Base-by-base conservation (phyloP, 169 alveolate species). In the Eimeria praecox region DNA sequence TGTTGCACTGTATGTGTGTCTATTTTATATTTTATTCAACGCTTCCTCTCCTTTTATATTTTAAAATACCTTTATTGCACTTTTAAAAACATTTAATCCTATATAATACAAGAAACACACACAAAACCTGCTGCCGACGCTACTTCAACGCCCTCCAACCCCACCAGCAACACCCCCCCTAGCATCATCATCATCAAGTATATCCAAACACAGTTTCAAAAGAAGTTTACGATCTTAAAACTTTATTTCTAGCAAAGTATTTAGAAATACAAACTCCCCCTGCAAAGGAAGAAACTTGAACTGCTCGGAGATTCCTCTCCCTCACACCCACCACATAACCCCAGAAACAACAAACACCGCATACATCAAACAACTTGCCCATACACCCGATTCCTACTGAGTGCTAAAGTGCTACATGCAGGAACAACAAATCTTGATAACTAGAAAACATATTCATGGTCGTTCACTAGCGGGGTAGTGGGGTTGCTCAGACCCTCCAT, bases 111-210 rank as follows among this genome's bases (percentile, higher is more conserved):
- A 80, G 73, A 80, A 80, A 80, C 3, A 40, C 90, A 18, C 44
- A 4, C 71, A 6, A 80, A 46, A 49, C 69, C 90, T 80, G 90
- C 90, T 5, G 90, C 90, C 90, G 90, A 80, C 90, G 64, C 49
- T 16, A 71, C 73, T 71, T 27, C 90, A 9, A 69, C 44, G 49
- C 33, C 46, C 30, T 14, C 46, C 90, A 33, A 80, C 90, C 90
- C 90, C 90, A 80, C 90, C 73, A 10, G 5, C 20, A 80, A 80
- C 90, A 44, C 64, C 90, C 90, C 64, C 90, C 90, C 90, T 30
- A 40, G 27, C 90, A 20, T 44, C 90, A 33, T 14, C 46, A n/a
- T 2, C 73, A 5, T 49, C 49, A 69, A 71, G 90, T 71, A 33
- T 71, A 18, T 69, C 90, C 14, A 38, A 22, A 20, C 89, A 3